Evolutionary conservation across 768 basidiomycete genomes (phyloP).

Genomic region (Lentinula guzmanii): DNA sequence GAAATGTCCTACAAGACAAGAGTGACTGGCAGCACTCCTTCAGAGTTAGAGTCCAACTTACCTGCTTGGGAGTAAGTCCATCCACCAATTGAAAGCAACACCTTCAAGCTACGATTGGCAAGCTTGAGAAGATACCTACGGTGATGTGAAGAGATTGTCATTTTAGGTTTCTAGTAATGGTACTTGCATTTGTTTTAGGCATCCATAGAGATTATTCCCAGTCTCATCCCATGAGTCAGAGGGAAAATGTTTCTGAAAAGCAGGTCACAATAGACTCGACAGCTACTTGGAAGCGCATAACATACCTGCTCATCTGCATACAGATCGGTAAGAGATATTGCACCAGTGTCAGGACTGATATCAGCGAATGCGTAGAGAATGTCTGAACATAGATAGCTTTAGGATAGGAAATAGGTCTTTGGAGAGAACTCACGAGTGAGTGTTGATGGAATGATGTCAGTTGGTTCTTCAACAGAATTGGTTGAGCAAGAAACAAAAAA

Average conservation of each 20-base stretch:
- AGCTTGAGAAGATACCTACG: conserved; percentile 52
- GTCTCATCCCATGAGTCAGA: conserved; percentile 68
- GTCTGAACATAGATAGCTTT: conserved; percentile 21
- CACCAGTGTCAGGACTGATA: conserved; percentile 52
- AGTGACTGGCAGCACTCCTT: not conserved
- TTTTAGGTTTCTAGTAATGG: not conserved
- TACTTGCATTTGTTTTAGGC: conserved; percentile 60
- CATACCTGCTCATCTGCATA: conserved; percentile 69
- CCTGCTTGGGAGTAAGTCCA: conserved; percentile 67
- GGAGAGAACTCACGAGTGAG: conserved; percentile 49
- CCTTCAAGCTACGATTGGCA: conserved; percentile 47
- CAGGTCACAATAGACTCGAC: conserved; percentile 9
- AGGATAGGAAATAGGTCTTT: not conserved
- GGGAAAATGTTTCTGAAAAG: conserved; percentile 58
- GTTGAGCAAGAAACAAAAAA: conserved; percentile 3
- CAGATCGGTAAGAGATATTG: conserved; percentile 59
- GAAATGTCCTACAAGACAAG: conserved; percentile 45
- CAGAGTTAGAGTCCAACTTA: conserved; percentile 10
- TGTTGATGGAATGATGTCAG: conserved; percentile 48
- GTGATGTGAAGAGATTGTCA: conserved; percentile 47
- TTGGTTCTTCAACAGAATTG: conserved; percentile 42
- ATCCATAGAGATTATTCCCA: conserved; percentile 78
- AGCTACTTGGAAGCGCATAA: not conserved
- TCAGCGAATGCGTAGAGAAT: conserved; percentile 81
- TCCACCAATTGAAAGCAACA: conserved; percentile 48